Evolutionary conservation across 495 filamentous ascomycete species (phyloP), one percentile per base, ranked within the genome.

Genomic region (Penicillium longicatenatum): DNA sequence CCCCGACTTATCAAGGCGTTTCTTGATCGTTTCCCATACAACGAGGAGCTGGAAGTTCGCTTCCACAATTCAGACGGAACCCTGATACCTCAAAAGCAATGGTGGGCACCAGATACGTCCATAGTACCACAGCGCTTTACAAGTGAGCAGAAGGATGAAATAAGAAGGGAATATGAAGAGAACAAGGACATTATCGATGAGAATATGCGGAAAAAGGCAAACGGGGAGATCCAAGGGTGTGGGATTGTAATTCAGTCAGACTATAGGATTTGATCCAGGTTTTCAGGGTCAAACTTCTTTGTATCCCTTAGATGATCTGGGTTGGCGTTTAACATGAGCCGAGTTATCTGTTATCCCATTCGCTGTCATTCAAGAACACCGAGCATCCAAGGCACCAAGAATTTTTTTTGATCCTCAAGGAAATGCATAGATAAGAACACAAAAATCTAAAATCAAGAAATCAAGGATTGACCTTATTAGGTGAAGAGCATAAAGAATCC

Each of bases 251-350:
- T 41, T 41, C 37, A 41, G 37, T 41, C 37, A 16, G 16, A 41
- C 17, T 31, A 29, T 37, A 20, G 11, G 50, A 49, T 43, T 30
- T 45, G 16, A 54, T 47, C 50, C 21, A 50, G 24, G 45, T 57
- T n/a, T n/a, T n/a, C n/a, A n/a, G n/a, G n/a, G n/a, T n/a, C n/a
- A n/a, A n/a, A n/a, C n/a, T n/a, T n/a, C n/a, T n/a, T n/a, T n/a
- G n/a, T n/a, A n/a, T n/a, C n/a, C n/a, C n/a, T n/a, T n/a, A n/a
- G n/a, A n/a, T n/a, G n/a, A n/a, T n/a, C n/a, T n/a, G n/a, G n/a
- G n/a, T n/a, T n/a, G n/a, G n/a, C n/a, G n/a, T n/a, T n/a, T n/a
- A n/a, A n/a, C n/a, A n/a, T n/a, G n/a, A n/a, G n/a, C n/a, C n/a
- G n/a, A n/a, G n/a, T n/a, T n/a, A n/a, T n/a, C n/a, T n/a, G n/a